phyloP scores from a whole-genome alignment of 1,284 basidiomycete genomes.

The Pulveroboletus sp. region DNA sequence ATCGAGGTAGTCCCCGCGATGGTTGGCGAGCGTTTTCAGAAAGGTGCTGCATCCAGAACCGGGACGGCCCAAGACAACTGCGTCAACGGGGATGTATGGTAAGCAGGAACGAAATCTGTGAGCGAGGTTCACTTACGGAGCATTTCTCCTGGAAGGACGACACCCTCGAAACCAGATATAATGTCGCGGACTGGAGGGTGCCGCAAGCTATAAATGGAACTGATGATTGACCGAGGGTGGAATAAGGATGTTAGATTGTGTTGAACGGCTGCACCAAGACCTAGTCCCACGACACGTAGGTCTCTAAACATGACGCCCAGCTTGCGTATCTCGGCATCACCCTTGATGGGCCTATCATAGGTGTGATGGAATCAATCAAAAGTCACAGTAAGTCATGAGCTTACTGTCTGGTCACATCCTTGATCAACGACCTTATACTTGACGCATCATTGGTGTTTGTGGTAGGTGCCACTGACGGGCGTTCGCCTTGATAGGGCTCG shows the following conservation, averaged over 20 bases:
- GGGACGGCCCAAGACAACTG: conserved; percentile 61
- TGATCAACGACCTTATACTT: conserved; percentile 8
- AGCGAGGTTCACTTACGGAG: conserved; percentile 51
- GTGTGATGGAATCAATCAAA: conserved; percentile 13
- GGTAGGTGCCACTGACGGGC: background rate
- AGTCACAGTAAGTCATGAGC: too few species aligned
- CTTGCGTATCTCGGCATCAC: conserved; percentile 23
- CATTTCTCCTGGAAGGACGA: conserved; percentile 60
- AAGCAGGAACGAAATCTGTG: conserved; percentile 22
- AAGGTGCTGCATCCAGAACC: conserved; percentile 74
- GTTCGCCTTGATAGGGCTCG: background rate
- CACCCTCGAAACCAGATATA: conserved; percentile 50
- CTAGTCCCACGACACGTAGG: conserved; percentile 38
- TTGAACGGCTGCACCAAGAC: conserved; percentile 40
- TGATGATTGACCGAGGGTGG: conserved; percentile 39
- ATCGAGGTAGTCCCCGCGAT: conserved; percentile 56
- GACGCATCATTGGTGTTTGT: background rate
- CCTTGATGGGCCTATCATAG: conserved; percentile 36
- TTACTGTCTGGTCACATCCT: conserved; percentile 15
- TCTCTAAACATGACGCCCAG: conserved; percentile 39
- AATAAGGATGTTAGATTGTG: conserved; percentile 45
- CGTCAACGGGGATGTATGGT: background rate
- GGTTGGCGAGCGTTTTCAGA: conserved; percentile 71
- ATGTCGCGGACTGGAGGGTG: conserved; percentile 52
- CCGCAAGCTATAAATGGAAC: conserved; percentile 31